Evolutionary conservation across 129 eudicot species (phyloP).

Genomic region (Smallanthus sonchifolius): DNA sequence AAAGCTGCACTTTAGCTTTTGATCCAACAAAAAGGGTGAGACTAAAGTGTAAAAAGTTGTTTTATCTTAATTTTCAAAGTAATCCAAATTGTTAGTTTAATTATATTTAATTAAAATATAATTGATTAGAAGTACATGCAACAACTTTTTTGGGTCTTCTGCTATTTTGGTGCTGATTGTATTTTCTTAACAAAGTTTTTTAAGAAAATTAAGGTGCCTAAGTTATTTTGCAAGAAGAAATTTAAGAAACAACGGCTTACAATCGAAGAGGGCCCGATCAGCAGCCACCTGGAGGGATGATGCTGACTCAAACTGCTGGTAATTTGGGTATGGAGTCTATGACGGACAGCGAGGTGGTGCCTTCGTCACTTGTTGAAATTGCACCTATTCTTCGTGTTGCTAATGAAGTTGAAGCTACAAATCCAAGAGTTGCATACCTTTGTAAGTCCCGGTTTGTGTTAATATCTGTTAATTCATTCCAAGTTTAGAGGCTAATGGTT

Average conservation of each 20-base stretch:
- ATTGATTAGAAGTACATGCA: background rate
- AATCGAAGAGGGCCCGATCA: slow-evolving; percentile 55
- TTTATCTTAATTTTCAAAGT: background rate
- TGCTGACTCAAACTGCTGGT: slow-evolving; percentile 70
- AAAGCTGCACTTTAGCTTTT: slow-evolving; percentile 1
- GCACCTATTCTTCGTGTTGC: slow-evolving; percentile 97
- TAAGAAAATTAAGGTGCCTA: background rate
- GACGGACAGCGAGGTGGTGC: slow-evolving; percentile 94
- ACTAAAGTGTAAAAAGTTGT: slow-evolving; percentile 15
- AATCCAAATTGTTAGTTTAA: background rate
- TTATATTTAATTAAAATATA: background rate
- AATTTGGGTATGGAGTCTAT: slow-evolving; percentile 64
- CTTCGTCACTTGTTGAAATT: slow-evolving; percentile 77
- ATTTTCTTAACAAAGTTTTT: background rate
- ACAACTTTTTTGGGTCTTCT: background rate
- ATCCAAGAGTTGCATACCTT: slow-evolving; percentile 85
- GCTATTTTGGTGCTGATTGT: background rate
- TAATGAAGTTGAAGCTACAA: slow-evolving; percentile 72
- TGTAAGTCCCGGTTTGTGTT: slow-evolving; percentile 43
- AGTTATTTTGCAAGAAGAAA: background rate
- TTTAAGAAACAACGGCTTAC: slow-evolving; percentile 50
- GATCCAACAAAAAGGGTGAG: background rate
- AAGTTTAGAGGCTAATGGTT: background rate
- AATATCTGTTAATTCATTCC: background rate
- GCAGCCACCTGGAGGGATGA: slow-evolving; percentile 51